These are phyloP conservation scores for Gaeumannomyces sp. DNA, from an alignment of 2,329 filamentous ascomycete species.

Conservation along the genomic window DNA sequence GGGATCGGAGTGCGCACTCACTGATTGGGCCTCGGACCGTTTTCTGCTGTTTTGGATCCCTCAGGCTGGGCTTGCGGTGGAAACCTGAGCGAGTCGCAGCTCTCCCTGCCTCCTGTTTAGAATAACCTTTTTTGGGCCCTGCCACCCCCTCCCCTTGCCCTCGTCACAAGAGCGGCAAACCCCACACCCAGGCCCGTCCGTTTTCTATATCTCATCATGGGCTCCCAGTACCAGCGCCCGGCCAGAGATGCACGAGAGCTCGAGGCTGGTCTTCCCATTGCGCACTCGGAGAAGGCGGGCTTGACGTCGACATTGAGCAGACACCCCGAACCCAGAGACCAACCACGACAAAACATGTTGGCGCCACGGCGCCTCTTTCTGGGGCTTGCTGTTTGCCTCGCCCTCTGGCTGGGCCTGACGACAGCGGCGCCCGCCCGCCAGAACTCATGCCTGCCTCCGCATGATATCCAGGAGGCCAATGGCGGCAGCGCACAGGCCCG, in stretches of 20 bases:
- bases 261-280: conserved; percentile 10
- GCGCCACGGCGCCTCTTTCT: conserved; percentile 8
- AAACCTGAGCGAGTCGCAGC: background rate
- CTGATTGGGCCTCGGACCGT: background rate
- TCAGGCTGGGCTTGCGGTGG: background rate
- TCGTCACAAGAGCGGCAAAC: background rate
- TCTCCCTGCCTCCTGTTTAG: background rate
- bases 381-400: conserved; percentile 6
- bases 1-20: no score
- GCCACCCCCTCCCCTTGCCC: background rate
- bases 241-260: conserved; percentile 5
- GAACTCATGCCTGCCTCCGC: background rate
- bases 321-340: background rate
- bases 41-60: conserved; percentile 1
- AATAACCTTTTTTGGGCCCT: background rate
- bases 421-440: background rate
- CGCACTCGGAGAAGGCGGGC: conserved; percentile 7
- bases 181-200: background rate
- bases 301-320: background rate
- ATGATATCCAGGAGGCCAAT: background rate
- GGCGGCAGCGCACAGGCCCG: background rate
- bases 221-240: background rate
- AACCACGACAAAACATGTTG: conserved; percentile 9
- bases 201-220: conserved; percentile 1
- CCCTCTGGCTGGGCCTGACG: conserved; percentile 8